Conservation (phyloP, 2,329 filamentous ascomycete species). For the Xylariaceae sp. region DNA sequence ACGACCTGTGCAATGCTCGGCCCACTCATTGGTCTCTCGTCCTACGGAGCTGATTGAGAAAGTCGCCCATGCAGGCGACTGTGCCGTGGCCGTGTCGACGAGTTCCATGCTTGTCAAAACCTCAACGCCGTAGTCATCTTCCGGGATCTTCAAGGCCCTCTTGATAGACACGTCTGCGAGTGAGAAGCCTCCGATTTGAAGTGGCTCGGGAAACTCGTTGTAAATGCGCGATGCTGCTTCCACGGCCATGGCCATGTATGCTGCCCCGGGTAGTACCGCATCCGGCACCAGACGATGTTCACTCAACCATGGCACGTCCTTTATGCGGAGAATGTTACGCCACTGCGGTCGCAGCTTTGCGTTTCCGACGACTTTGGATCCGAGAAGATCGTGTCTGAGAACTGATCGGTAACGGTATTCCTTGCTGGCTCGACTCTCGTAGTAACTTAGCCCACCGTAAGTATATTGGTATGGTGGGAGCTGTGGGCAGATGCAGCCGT, state of each 20-base stretch:
- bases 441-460: constrained; percentile 10
- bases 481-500: constrained; percentile 5
- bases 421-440: constrained; percentile 14
- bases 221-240: constrained; percentile 1
- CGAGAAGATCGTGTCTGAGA: constrained; percentile 11
- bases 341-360: constrained; percentile 7
- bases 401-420: constrained; percentile 6
- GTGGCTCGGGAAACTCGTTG: neutral
- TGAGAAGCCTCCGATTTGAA: neutral
- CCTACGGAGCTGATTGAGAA: constrained; percentile 12
- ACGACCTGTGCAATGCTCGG: constrained; percentile 16
- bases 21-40: constrained; percentile 9
- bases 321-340: constrained; percentile 13
- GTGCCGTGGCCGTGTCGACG: neutral
- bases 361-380: constrained; percentile 3
- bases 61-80: constrained; percentile 1
- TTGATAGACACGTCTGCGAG: constrained; percentile 12
- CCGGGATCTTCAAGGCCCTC: constrained; percentile 2
- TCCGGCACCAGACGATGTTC: constrained; percentile 10
- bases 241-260: constrained; percentile 8
- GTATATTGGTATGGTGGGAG: constrained; percentile 16
- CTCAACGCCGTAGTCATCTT: constrained; percentile 18
- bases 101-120: constrained; percentile 8
- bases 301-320: constrained; percentile 10
- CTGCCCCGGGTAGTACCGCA: constrained; percentile 7